phyloP scores from a whole-genome alignment of 2,329 filamentous ascomycete species.

The Clarireedia monteithiana region DNA sequence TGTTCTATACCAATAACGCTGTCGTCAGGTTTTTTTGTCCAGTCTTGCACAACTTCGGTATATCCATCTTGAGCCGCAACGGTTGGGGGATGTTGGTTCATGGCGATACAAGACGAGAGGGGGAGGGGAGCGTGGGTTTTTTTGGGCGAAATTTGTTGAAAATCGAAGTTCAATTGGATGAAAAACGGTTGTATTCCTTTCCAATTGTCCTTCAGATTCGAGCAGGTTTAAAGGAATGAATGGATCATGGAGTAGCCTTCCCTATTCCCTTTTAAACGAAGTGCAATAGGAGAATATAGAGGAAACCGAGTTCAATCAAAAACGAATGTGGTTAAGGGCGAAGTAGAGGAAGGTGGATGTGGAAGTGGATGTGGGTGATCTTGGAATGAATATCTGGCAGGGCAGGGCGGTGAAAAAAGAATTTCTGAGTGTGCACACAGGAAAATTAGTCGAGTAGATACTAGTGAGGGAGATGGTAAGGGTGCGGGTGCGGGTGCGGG shows the following conservation, averaged over 20 bases:
- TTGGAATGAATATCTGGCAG: not conserved
- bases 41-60: constrained; percentile 14
- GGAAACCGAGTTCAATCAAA: constrained; percentile 1
- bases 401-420: not conserved
- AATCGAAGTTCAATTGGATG: constrained; percentile 3
- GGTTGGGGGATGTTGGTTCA: constrained; percentile 1
- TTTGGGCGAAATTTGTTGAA: constrained; percentile 4
- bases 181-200: constrained; percentile 4
- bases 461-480: not conserved
- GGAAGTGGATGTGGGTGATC: not conserved
- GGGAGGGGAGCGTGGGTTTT: not conserved
- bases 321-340: constrained; percentile 8
- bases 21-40: constrained; percentile 16
- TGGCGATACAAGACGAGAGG: not conserved
- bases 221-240: constrained; percentile 5
- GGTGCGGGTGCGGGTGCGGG: not conserved
- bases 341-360: not conserved
- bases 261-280: not conserved
- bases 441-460: not conserved
- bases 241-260: constrained; percentile 5
- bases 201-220: constrained; percentile 5
- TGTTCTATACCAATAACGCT: constrained; percentile 13
- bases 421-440: not conserved
- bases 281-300: not conserved
- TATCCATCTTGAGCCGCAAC: constrained; percentile 12